phyloP scores from a whole-genome alignment of 2,329 filamentous ascomycete genomes.

The Pseudocercospora pini-densiflorae region DNA sequence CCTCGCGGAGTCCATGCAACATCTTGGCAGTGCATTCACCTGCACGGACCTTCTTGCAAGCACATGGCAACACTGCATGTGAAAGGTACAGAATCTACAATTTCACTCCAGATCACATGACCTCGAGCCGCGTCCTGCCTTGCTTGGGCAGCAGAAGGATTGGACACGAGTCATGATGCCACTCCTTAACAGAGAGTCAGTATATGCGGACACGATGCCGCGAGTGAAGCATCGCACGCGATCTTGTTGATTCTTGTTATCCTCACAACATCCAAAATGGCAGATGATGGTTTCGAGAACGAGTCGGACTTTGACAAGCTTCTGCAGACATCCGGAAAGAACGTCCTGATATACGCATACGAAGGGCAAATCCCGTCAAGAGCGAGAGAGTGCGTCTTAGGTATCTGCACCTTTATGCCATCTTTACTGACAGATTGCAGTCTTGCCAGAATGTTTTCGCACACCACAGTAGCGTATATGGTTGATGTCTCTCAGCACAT shows the following conservation, averaged over 20 bases:
- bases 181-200: not conserved
- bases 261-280: constrained; percentile 13
- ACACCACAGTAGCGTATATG: constrained; percentile 36
- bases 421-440: constrained; percentile 4
- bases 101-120: not conserved
- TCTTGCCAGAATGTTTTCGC: constrained; percentile 35
- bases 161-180: not conserved
- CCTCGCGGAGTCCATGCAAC: not conserved
- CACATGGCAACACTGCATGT: not conserved
- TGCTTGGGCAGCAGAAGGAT: not conserved
- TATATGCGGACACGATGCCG: not conserved
- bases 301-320: constrained; percentile 39
- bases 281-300: constrained; percentile 36
- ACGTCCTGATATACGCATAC: constrained; percentile 41
- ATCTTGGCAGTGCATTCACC: not conserved
- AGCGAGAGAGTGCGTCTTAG: constrained; percentile 36
- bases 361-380: constrained; percentile 30
- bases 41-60: not conserved
- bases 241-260: not conserved
- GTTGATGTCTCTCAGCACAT: constrained; percentile 34
- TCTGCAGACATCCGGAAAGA: constrained; percentile 37
- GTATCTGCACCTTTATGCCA: not conserved
- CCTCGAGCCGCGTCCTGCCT: not conserved
- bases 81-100: not conserved
- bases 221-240: not conserved